Evolutionary conservation across 2,329 filamentous ascomycete species (phyloP).

Genomic region (Paecilomyces niveus): DNA sequence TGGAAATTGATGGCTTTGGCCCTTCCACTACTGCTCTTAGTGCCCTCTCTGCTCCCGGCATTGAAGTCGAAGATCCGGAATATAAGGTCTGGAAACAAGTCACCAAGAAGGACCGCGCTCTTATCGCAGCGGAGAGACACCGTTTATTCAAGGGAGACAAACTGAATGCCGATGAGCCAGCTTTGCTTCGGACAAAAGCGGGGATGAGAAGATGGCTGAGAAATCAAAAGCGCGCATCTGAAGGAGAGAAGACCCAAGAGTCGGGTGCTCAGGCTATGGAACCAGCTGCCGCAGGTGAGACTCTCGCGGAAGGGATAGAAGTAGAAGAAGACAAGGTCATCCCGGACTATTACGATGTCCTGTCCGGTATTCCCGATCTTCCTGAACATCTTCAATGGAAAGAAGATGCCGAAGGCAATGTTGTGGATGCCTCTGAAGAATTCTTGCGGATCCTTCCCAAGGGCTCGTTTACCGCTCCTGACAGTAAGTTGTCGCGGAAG

Average conservation of each 20-base stretch:
- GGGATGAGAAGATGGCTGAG: slow-evolving; percentile 85
- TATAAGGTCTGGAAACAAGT: slow-evolving; percentile 99
- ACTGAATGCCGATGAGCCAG: slow-evolving; percentile 80
- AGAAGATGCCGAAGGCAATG: slow-evolving; percentile 80
- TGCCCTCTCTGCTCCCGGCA: slow-evolving; percentile 63
- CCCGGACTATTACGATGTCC: slow-evolving; percentile 89
- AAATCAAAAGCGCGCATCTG: slow-evolving; percentile 61
- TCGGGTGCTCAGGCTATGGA: slow-evolving; percentile 41
- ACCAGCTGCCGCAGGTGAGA: slow-evolving; percentile 56
- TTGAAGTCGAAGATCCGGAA: slow-evolving; percentile 78
- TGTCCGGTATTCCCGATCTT: slow-evolving; percentile 80
- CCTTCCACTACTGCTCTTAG: slow-evolving; percentile 62
- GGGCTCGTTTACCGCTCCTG: slow-evolving; percentile 67
- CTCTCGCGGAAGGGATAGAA: slow-evolving; percentile 90
- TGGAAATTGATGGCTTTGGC: slow-evolving; percentile 73
- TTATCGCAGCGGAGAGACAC: slow-evolving; percentile 77
- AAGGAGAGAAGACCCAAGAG: slow-evolving; percentile 41
- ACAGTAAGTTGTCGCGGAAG: slow-evolving; percentile 66
- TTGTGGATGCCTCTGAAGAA: slow-evolving; percentile 81
- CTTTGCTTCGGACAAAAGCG: slow-evolving; percentile 73
- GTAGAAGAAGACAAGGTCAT: slow-evolving; percentile 76
- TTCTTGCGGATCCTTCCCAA: slow-evolving; percentile 70
- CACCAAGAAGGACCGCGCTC: slow-evolving; percentile 89
- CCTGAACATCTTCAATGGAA: slow-evolving; percentile 73
- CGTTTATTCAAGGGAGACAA: slow-evolving; percentile 78